Conservation (phyloP, 164 flowering plant genomes). For the Dillenia turbinata region DNA sequence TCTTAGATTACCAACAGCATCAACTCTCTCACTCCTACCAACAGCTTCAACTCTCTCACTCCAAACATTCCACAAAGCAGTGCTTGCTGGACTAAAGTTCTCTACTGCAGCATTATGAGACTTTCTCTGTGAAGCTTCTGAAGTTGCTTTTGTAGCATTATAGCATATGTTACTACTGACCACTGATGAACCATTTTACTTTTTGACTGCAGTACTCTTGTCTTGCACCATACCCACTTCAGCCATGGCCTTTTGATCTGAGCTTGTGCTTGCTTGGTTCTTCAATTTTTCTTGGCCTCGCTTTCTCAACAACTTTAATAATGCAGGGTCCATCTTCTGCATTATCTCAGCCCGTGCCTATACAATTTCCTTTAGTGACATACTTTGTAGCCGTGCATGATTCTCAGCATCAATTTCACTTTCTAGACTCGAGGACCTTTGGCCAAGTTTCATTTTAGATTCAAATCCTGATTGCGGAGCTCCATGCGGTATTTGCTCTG, state of each 20-base stretch:
- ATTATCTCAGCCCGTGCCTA: slow-evolving; percentile 78
- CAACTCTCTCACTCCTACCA: slow-evolving; percentile 85
- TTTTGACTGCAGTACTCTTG: slow-evolving; percentile 15
- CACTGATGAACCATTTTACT: slow-evolving; percentile 4
- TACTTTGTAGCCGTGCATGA: slow-evolving; percentile 42
- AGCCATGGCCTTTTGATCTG: slow-evolving; percentile 9
- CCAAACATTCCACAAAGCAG: slow-evolving; percentile 70
- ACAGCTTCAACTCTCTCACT: slow-evolving; percentile 63
- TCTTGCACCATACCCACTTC: slow-evolving; percentile 6
- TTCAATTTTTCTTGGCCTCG: slow-evolving; percentile 54
- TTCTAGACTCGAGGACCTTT: slow-evolving; percentile 29
- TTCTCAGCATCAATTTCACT: slow-evolving; percentile 91
- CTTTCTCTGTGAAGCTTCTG: slow-evolving; percentile 8
- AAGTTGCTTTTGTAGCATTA: slow-evolving; percentile 6
- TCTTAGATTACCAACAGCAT: slow-evolving; percentile 46
- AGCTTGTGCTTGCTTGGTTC: slow-evolving; percentile 23
- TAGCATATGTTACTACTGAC: slow-evolving; percentile 15
- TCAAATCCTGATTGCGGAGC: slow-evolving; percentile 8
- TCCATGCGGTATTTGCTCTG: slow-evolving; percentile 7
- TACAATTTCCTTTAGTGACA: slow-evolving; percentile 78
- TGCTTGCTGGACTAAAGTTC: slow-evolving; percentile 12
- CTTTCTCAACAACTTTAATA: slow-evolving; percentile 46
- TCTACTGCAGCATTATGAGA: slow-evolving; percentile 15
- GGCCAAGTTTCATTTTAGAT: slow-evolving; percentile 10
- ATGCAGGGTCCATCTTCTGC: slow-evolving; percentile 61